Conservation (phyloP, 139 green algal genomes). For the Picochlorum costavermella region DNA sequence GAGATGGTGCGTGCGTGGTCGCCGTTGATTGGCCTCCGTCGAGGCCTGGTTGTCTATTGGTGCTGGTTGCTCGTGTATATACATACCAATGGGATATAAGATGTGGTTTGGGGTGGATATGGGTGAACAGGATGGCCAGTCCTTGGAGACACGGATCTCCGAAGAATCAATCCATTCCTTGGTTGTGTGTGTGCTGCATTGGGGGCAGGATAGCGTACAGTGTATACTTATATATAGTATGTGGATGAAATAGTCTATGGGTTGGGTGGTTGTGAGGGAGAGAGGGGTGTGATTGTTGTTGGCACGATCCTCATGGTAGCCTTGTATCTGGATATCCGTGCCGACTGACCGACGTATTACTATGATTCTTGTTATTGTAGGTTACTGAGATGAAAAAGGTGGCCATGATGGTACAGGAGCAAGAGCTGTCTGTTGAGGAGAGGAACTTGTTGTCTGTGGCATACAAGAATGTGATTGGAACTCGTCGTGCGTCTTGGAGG, state of each 20-base stretch:
- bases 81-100: neutral
- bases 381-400: constrained; percentile 96
- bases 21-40: constrained; percentile 2
- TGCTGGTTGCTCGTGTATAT: neutral
- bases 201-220: too few relatives aligned
- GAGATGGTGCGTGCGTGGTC: constrained; percentile 61
- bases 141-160: too few relatives aligned
- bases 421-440: constrained; percentile 97
- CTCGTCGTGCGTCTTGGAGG: constrained; percentile 88
- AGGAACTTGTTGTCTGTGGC: constrained; percentile 96
- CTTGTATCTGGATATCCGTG: too few relatives aligned
- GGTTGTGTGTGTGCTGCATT: too few relatives aligned
- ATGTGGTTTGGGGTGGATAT: neutral
- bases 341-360: neutral
- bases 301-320: too few relatives aligned
- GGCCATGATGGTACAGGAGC: constrained; percentile 73
- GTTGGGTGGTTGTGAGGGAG: too few relatives aligned
- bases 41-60: neutral
- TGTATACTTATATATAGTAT: too few relatives aligned
- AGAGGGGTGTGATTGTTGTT: too few relatives aligned
- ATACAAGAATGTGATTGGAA: constrained; percentile 98
- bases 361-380: constrained; percentile 5
- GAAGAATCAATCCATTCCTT: too few relatives aligned
- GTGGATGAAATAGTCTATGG: too few relatives aligned
- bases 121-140: too few relatives aligned